Evolutionary conservation across 805 yeast genomes (phyloP), one percentile per base, ranked within the genome.

Genomic region (Tetrapisispora iriomotensis): DNA sequence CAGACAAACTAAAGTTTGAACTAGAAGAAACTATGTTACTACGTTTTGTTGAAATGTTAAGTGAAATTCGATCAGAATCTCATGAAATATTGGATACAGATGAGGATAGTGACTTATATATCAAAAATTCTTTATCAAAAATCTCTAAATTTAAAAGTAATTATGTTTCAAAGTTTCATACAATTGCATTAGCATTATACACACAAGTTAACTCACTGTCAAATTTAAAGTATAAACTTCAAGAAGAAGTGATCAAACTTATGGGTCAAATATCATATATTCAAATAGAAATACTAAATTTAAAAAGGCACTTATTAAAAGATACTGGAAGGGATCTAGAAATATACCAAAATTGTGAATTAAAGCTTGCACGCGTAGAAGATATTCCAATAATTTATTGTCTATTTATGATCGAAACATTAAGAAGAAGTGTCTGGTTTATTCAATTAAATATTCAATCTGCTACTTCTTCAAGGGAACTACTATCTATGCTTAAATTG

Each of bases 351-450:
- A 39, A 43, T 8, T 42, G 38, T 9, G 55, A 55, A 39, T 34
- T 51, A 9, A 41, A 45, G 14, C 49, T 54, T 21, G 58, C 70
- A 3, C 57, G 57, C 25, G 74, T 80, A 1, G 66, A 74, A 12
- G 92, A 83, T 53, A 53, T 83, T 21, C 94, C 94, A 0, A 53
- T 82, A 10, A 58, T 82, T 1, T 80, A 82, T 54, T 92, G 92
- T 1, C 63, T 80, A n/a, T 71, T 75, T 56, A 45, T 80, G 3
- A 68, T 82, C 34, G 88, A 82, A 46, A 67, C 64, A 33, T 61
- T 79, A 37, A 65, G 85, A 37, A 73, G 81, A 47, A 61, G 64
- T 34, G 74, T 73, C 46, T 79, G 86, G 82, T 28, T 40, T 19
- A 23, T 41, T 12, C 48, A 58, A 27, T 39, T 61, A n/a, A 50